phyloP scores from a whole-genome alignment of 2,329 filamentous ascomycete species.

The Trichoderma semiorbis region DNA sequence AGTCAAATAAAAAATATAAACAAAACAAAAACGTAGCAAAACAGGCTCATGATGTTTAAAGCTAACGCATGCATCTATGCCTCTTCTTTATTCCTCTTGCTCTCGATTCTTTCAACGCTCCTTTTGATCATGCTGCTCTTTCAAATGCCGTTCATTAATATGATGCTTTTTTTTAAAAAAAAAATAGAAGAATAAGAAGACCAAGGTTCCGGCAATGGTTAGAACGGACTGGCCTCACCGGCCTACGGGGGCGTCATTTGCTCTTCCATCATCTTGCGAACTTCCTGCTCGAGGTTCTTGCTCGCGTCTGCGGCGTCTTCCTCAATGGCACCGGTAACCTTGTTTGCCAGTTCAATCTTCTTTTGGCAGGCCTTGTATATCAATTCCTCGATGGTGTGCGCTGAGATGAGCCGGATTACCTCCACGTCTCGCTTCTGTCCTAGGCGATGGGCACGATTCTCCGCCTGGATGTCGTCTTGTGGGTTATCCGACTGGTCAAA shows the following conservation, averaged over 20 bases:
- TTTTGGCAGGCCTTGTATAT: conserved; percentile 88
- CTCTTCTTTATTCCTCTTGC: neutral
- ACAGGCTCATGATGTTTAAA: neutral
- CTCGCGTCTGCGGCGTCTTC: conserved; percentile 30
- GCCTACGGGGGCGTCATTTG: conserved; percentile 40
- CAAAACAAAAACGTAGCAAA: conserved; percentile 1
- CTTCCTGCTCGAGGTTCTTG: conserved; percentile 42
- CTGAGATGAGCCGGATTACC: conserved; percentile 78
- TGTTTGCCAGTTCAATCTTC: conserved; percentile 81
- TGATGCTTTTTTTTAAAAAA: neutral
- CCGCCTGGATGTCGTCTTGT: conserved; percentile 96
- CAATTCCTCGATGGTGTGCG: conserved; percentile 84
- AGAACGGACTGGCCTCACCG: neutral
- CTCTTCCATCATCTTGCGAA: conserved; percentile 42
- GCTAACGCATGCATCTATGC: neutral
- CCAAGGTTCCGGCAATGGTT: neutral
- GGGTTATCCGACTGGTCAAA: conserved; percentile 98
- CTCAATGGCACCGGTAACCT: conserved; percentile 45
- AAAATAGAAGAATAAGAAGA: conserved; percentile 14
- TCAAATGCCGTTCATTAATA: neutral
- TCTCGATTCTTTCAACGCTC: neutral
- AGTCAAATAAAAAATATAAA: neutral
- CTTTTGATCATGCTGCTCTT: neutral
- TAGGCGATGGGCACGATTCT: conserved; percentile 93
- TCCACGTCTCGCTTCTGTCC: conserved; percentile 90